These are phyloP conservation scores for Balamuthia mandrillaris DNA, from an alignment of 208 protist genomes.

Conservation along the genomic window DNA sequence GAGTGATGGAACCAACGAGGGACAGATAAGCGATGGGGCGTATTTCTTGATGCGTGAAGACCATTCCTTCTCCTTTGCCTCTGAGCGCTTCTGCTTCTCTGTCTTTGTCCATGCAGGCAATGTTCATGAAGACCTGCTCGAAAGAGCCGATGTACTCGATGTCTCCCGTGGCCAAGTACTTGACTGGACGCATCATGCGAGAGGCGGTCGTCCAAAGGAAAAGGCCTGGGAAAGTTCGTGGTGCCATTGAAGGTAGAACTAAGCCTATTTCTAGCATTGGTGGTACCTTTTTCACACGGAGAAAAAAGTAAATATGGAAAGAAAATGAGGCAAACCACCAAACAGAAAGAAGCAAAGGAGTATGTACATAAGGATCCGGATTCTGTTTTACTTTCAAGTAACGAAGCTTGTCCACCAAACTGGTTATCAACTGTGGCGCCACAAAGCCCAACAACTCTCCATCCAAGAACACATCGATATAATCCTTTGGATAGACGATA, in stretches of 20 bases:
- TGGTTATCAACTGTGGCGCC: constrained; percentile 19
- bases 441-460: constrained; percentile 60
- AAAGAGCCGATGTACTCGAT: constrained; percentile 88
- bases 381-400: constrained; percentile 39
- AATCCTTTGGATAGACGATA: not conserved
- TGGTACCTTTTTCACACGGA: not conserved
- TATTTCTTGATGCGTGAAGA: constrained; percentile 33
- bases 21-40: constrained; percentile 90
- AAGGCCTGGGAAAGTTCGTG: constrained; percentile 58
- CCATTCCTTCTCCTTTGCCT: constrained; percentile 36
- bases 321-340: too few relatives aligned
- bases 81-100: constrained; percentile 57
- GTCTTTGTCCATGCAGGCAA: constrained; percentile 85
- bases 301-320: too few relatives aligned
- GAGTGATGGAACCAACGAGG: constrained; percentile 94
- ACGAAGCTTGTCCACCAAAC: constrained; percentile 50
- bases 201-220: constrained; percentile 86
- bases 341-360: too few relatives aligned
- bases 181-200: constrained; percentile 92
- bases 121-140: constrained; percentile 97
- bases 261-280: constrained; percentile 51
- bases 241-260: not conserved
- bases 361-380: too few relatives aligned
- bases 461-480: constrained; percentile 81
- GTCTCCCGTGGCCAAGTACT: constrained; percentile 68